A percentile compares a stretch with the other conserved stretches of the same genome.
Conservation (phyloP, 169 alveolate species). For the Amoebophrya sp. region DNA sequence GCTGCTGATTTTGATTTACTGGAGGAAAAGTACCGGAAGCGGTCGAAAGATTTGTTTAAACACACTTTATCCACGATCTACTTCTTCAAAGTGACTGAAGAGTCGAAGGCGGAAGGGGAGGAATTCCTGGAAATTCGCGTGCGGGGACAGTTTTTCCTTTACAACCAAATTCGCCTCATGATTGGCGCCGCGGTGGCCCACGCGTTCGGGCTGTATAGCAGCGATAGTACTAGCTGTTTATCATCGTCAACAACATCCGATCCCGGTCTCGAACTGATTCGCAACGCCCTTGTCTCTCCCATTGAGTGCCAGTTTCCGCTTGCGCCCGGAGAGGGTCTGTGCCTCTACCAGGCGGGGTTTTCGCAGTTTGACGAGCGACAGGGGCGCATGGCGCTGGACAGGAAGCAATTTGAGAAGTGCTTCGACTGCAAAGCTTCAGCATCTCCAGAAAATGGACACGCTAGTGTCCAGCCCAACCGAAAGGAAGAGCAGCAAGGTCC, state of each 20-base stretch:
- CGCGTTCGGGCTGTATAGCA: background rate
- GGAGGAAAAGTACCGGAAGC: background rate
- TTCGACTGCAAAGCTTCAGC: background rate
- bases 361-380: background rate
- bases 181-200: background rate
- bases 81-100: background rate
- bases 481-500: too few relatives aligned
- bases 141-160: background rate
- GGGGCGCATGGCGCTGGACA: background rate
- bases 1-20: background rate
- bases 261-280: background rate
- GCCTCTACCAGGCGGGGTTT: background rate
- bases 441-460: background rate
- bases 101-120: too few relatives aligned
- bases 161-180: background rate
- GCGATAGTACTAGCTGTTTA: too few relatives aligned
- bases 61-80: background rate
- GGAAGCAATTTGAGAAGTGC: background rate
- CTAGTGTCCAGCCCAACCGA: background rate
- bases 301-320: slow-evolving; percentile 20
- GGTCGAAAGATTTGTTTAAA: background rate
- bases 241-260: too few relatives aligned
- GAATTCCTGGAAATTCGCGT: background rate
- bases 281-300: background rate
- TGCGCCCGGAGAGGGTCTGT: background rate